Base-by-base conservation (phyloP, 1,284 basidiomycete genomes). In the Sanghuangporus weigelae region DNA sequence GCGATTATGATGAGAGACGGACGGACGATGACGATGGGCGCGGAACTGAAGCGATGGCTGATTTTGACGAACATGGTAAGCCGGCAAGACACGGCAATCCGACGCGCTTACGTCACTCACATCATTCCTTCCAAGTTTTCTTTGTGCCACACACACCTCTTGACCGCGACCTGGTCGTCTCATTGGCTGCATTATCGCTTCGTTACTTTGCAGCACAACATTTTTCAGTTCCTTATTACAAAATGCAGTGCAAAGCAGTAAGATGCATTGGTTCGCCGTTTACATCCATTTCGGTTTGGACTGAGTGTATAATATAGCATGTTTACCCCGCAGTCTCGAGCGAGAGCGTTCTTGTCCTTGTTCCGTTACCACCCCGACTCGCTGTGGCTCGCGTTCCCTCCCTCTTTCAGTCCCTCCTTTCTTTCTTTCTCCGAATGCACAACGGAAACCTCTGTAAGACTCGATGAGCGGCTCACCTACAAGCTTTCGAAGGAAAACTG, bases 221-320 rank as follows among this genome's bases (percentile, higher is more conserved):
- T 35, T 42, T 7, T 44, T 1, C 19, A 16, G 6, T 36, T 35
- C 16, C 53, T 7, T 35, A 6, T 16, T 5, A 8, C 5, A 23
- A 1, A 35, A 42, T 12, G n/a, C 8, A 8, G 19, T 46, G 44
- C 42, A 49, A 36, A 19, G 40, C 11, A 23, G 4, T 21, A 31
- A 58, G 10, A 40, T 39, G n/a, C 21, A 12, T 7, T 12, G n/a
- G 40, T 3, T 19, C 14, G 21, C 39, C 39, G 8, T 11, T 57
- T 26, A 44, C 14, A 2, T 57, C 19, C 38, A 57, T 57, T 57
- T 57, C 21, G 23, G 38, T 57, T 42, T 57, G 56, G 56, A 57
- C 56, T 44, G 11, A 31, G 12, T 39, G 12, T 23, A 51, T 23
- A 51, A 51, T 51, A 51, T 5, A 31, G 26, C 31, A 54, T 54